These are phyloP conservation scores for Berberis vulgaris DNA, from an alignment of 164 flowering plant genomes.

Conservation along the genomic window DNA sequence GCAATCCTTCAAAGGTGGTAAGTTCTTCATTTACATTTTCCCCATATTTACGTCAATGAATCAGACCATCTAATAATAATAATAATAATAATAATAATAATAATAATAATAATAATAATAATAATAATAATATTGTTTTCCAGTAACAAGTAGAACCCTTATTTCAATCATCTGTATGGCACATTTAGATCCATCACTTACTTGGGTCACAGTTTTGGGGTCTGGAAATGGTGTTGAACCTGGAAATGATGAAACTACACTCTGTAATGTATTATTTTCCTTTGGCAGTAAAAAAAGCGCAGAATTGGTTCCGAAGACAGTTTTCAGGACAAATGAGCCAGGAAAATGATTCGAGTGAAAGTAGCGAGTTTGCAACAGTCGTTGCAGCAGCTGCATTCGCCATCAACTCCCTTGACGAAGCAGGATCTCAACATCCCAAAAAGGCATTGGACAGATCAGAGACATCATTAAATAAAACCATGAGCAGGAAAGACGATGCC, in stretches of 20 bases:
- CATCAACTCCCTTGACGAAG: slow-evolving; percentile 28
- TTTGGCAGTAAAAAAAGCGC: slow-evolving; percentile 29
- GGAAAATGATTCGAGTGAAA: slow-evolving; percentile 20
- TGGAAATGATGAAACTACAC: not conserved
- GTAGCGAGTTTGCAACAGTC: slow-evolving; percentile 30
- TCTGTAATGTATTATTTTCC: not conserved
- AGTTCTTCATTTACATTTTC: too few species aligned
- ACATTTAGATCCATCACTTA: too few species aligned
- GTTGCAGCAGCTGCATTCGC: slow-evolving; percentile 71
- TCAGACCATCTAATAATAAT: too few species aligned
- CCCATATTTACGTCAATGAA: too few species aligned
- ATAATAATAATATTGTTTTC: too few species aligned
- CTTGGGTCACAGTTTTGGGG: not conserved
- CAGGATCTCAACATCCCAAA: slow-evolving; percentile 15
- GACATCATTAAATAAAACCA: slow-evolving; percentile 16
- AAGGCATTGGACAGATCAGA: slow-evolving; percentile 10
- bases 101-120: too few species aligned
- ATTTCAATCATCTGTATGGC: not conserved
- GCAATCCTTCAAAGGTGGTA: slow-evolving; percentile 21
- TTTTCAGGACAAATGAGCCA: slow-evolving; percentile 32
- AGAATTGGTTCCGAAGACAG: slow-evolving; percentile 45
- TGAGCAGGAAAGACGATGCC: slow-evolving; percentile 20
- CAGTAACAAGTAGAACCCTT: too few species aligned
- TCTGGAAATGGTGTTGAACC: not conserved
- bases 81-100: too few species aligned